Evolutionary conservation across 2,329 filamentous ascomycete species (phyloP).

Genomic region (Rasamsonia emersonii): DNA sequence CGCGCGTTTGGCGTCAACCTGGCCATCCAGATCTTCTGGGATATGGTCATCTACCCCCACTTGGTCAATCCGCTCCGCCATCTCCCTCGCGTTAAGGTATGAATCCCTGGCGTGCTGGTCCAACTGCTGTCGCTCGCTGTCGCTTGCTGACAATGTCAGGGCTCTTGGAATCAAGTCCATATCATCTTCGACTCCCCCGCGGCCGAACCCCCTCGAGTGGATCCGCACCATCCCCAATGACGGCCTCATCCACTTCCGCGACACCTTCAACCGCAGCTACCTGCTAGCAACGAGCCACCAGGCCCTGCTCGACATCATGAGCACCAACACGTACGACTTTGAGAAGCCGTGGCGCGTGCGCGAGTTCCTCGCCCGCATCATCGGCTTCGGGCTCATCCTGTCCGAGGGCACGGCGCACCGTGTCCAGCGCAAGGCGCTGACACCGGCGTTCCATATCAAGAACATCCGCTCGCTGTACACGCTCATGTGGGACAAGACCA

Average conservation of each 20-base stretch:
- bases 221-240: slow-evolving; percentile 46
- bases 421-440: slow-evolving; percentile 35
- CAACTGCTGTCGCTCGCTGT: no score
- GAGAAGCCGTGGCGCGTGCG: slow-evolving; percentile 41
- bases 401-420: slow-evolving; percentile 44
- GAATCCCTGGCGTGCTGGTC: no score
- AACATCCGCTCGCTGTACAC: slow-evolving; percentile 27
- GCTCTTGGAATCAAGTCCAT: slow-evolving; percentile 16
- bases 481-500: slow-evolving; percentile 31
- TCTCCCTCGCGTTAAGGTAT: slow-evolving; percentile 39
- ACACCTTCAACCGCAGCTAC: slow-evolving; percentile 34
- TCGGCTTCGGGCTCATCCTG: slow-evolving; percentile 44
- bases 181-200: slow-evolving; percentile 25
- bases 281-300: slow-evolving; percentile 26
- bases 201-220: slow-evolving; percentile 34
- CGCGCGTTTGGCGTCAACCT: slow-evolving; percentile 18
- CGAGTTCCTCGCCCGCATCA: slow-evolving; percentile 38
- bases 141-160: slow-evolving; percentile 9
- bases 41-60: slow-evolving; percentile 40
- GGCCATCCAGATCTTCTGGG: slow-evolving; percentile 24
- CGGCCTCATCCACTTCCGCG: slow-evolving; percentile 46
- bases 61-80: slow-evolving; percentile 44
- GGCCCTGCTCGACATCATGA: slow-evolving; percentile 44
- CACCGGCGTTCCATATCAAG: slow-evolving; percentile 29
- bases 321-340: slow-evolving; percentile 46